These are phyloP conservation scores for Hyaloscypha bicolor DNA, from an alignment of 495 filamentous ascomycete species.

Conservation along the genomic window DNA sequence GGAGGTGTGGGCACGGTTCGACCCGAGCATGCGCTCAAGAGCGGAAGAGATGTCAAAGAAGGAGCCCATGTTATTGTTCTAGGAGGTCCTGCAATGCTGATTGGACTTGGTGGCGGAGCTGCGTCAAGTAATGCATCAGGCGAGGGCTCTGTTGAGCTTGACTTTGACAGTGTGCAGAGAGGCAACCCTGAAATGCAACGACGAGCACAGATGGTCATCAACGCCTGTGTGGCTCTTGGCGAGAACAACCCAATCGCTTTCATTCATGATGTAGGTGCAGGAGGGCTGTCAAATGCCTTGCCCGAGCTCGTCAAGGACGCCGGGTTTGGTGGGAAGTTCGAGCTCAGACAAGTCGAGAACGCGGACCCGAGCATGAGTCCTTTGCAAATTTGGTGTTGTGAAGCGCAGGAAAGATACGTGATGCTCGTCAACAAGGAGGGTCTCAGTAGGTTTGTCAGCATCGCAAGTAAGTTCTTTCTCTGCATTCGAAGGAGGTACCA, in stretches of 20 bases:
- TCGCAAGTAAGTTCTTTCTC: conserved; percentile 53
- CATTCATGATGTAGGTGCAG: conserved; percentile 97
- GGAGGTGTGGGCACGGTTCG: conserved; percentile 96
- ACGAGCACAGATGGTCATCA: conserved; percentile 94
- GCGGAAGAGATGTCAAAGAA: conserved; percentile 71
- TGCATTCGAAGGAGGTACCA: too few species aligned
- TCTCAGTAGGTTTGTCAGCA: conserved; percentile 81
- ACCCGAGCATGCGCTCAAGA: conserved; percentile 87
- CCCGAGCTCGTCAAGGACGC: conserved; percentile 92
- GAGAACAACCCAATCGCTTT: conserved; percentile 85
- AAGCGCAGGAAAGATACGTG: conserved; percentile 92
- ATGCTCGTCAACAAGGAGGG: conserved; percentile 75
- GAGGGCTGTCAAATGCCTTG: conserved; percentile 90
- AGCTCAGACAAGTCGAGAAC: conserved; percentile 88
- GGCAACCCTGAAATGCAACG: conserved; percentile 95
- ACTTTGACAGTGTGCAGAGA: conserved; percentile 95
- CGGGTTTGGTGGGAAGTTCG: conserved; percentile 83
- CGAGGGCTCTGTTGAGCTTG: conserved; percentile 85
- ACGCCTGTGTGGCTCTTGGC: conserved; percentile 84
- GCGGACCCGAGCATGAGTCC: conserved; percentile 91
- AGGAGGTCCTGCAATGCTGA: conserved; percentile 95
- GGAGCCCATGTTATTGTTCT: conserved; percentile 89
- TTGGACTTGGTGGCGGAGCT: conserved; percentile 93
- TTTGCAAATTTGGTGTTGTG: conserved; percentile 77
- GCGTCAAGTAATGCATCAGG: conserved; percentile 88